A percentile compares a stretch with the other conserved stretches of the same genome.
Conservation (phyloP, 2,329 filamentous ascomycete species). For the Colletotrichum simmondsii region DNA sequence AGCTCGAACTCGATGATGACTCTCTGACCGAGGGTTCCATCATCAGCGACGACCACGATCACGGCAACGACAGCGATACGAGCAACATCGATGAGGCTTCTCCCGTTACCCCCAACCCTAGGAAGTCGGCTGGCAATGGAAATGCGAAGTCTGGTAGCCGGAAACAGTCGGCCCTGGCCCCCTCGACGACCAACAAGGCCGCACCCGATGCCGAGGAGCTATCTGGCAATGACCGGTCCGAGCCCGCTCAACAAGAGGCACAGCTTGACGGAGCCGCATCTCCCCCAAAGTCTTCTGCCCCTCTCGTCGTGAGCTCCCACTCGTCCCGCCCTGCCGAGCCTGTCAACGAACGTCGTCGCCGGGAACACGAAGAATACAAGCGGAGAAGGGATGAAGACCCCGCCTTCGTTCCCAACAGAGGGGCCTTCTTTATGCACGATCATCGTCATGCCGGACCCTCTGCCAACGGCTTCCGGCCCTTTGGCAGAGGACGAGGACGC, state of each 20-base stretch:
- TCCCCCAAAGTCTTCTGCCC: constrained; percentile 55
- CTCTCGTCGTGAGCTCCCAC: constrained; percentile 66
- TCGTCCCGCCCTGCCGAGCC: constrained; percentile 65
- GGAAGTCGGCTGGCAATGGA: constrained; percentile 53
- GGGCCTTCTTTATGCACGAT: constrained; percentile 97
- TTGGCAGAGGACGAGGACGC: constrained; percentile 74
- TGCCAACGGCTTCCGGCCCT: constrained; percentile 81
- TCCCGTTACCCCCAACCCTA: constrained; percentile 56
- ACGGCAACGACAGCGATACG: constrained; percentile 71
- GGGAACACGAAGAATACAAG: constrained; percentile 91
- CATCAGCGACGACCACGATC: constrained; percentile 70
- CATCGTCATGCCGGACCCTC: constrained; percentile 82
- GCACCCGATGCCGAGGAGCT: constrained; percentile 66
- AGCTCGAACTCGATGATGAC: constrained; percentile 71
- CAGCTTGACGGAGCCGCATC: constrained; percentile 56
- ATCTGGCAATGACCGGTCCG: constrained; percentile 55
- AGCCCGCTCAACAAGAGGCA: constrained; percentile 53
- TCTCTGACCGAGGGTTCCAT: constrained; percentile 74
- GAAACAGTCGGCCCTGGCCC: constrained; percentile 47
- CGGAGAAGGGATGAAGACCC: constrained; percentile 90
- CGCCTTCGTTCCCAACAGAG: constrained; percentile 92
- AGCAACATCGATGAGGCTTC: constrained; percentile 69
- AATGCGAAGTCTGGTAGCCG: constrained; percentile 46
- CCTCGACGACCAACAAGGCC: constrained; percentile 47
- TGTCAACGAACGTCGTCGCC: constrained; percentile 76